These are phyloP conservation scores for Neonectria neomacrospora DNA, from an alignment of 2,329 filamentous ascomycete genomes.

Conservation along the genomic window DNA sequence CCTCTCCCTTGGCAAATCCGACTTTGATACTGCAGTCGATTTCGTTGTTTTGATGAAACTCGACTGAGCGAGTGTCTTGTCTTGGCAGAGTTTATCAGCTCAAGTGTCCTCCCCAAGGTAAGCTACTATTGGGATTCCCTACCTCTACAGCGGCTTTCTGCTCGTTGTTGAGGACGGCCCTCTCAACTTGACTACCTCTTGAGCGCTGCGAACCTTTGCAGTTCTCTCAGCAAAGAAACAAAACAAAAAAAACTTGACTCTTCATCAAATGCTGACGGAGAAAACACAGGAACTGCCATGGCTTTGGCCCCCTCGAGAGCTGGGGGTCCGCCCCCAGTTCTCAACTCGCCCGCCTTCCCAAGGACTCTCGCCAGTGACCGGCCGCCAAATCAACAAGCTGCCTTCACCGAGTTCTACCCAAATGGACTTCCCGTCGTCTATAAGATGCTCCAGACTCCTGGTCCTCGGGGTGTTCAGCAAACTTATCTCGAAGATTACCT, in stretches of 20 bases:
- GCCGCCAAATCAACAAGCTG: constrained; percentile 38
- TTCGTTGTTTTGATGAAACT: constrained; percentile 1
- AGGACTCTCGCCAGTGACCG: constrained; percentile 40
- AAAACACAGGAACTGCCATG: constrained; percentile 31
- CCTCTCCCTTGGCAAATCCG: neutral
- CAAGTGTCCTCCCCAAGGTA: neutral
- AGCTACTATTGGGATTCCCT: neutral
- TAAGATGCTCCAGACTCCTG: constrained; percentile 46
- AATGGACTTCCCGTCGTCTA: constrained; percentile 50
- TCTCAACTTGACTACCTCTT: neutral
- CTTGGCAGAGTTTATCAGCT: neutral
- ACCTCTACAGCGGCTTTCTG: neutral
- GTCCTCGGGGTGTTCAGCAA: constrained; percentile 39
- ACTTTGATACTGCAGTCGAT: neutral
- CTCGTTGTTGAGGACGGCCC: no score
- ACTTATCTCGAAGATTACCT: constrained; percentile 52
- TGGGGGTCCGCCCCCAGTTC: constrained; percentile 29
- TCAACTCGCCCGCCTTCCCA: constrained; percentile 30
- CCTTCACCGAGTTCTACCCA: constrained; percentile 50
- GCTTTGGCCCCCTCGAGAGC: constrained; percentile 14
- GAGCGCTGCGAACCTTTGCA: neutral
- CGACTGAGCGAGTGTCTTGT: neutral
- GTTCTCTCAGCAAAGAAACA: neutral
- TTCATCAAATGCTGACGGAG: constrained; percentile 23
- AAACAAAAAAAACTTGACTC: neutral